Percentiles rank a stretch among this genome's conserved stretches.
Conservation (phyloP, 176 grass and related monocot genomes). For the Poa annua region DNA sequence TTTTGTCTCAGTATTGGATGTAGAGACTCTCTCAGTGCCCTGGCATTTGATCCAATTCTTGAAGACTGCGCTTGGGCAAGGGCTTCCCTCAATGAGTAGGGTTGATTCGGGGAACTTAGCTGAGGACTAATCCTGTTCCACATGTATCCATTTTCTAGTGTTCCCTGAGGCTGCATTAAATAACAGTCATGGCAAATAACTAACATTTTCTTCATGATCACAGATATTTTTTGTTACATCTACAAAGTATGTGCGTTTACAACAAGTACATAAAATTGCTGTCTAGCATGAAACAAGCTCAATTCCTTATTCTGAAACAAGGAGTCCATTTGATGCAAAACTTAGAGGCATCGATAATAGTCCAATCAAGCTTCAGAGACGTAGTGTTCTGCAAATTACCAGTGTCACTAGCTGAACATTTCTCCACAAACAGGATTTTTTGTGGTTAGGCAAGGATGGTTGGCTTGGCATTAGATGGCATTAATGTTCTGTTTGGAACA, state of each 20-base stretch:
- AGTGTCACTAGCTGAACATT: neutral
- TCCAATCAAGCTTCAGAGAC: neutral
- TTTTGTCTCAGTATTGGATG: constrained; percentile 96
- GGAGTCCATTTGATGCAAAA: neutral
- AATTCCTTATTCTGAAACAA: neutral
- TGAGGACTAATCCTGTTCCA: constrained; percentile 98
- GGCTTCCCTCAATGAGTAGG: constrained; percentile 98
- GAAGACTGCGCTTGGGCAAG: constrained; percentile 98
- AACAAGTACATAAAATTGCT: constrained; percentile 20
- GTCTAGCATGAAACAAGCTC: constrained; percentile 1
- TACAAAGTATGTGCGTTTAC: constrained; percentile 20
- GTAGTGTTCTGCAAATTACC: neutral
- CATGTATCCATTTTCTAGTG: constrained; percentile 95
- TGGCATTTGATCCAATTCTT: constrained; percentile 83
- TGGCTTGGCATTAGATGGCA: neutral
- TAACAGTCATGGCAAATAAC: constrained; percentile 28
- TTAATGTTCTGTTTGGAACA: neutral
- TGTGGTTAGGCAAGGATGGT: constrained; percentile 11
- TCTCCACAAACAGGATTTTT: neutral
- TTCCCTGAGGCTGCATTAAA: constrained; percentile 81
- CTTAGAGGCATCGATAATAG: neutral
- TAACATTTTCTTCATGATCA: constrained; percentile 28
- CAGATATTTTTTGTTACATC: constrained; percentile 25
- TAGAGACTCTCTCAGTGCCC: constrained; percentile 89
- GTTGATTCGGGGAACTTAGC: constrained; percentile 95